These are phyloP conservation scores for Triadica sebifera DNA, from an alignment of 345 rosid genomes.

Conservation along the genomic window DNA sequence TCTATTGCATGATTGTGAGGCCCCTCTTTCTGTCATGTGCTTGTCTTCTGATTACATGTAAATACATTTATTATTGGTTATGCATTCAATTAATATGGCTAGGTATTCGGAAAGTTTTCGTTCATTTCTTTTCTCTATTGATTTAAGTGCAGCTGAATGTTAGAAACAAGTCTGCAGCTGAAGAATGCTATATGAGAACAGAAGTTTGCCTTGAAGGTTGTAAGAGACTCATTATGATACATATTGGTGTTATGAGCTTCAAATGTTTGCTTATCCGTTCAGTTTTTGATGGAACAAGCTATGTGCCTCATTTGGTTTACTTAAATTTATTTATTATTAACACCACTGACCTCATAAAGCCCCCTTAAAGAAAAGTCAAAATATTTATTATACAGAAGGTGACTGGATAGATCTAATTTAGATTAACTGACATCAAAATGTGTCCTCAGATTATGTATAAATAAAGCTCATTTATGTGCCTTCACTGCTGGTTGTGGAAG, in stretches of 20 bases:
- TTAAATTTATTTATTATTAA: slow-evolving; percentile 8
- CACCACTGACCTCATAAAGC: slow-evolving; percentile 9
- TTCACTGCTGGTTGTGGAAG: background rate
- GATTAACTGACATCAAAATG: background rate
- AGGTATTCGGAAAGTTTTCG: slow-evolving; percentile 11
- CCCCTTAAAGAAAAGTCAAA: slow-evolving; percentile 11
- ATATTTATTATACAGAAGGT: background rate
- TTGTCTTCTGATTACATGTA: slow-evolving; percentile 5
- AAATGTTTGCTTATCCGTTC: background rate
- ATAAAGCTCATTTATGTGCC: background rate
- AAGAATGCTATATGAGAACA: slow-evolving; percentile 84
- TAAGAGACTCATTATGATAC: slow-evolving; percentile 9
- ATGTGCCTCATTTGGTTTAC: background rate
- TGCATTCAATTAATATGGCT: slow-evolving; percentile 10
- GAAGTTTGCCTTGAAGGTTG: slow-evolving; percentile 96
- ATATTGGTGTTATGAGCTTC: slow-evolving; percentile 12
- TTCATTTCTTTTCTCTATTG: slow-evolving; percentile 17
- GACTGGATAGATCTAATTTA: slow-evolving; percentile 4
- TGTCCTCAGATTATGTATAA: background rate
- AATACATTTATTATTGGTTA: slow-evolving; percentile 13
- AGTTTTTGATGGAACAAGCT: background rate
- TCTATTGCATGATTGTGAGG: background rate
- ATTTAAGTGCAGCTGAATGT: slow-evolving; percentile 68
- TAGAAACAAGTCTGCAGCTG: slow-evolving; percentile 93
- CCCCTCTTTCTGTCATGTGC: background rate